Evolutionary conservation across 805 yeast genomes (phyloP).

Genomic region (Saturnispora halmiae): DNA sequence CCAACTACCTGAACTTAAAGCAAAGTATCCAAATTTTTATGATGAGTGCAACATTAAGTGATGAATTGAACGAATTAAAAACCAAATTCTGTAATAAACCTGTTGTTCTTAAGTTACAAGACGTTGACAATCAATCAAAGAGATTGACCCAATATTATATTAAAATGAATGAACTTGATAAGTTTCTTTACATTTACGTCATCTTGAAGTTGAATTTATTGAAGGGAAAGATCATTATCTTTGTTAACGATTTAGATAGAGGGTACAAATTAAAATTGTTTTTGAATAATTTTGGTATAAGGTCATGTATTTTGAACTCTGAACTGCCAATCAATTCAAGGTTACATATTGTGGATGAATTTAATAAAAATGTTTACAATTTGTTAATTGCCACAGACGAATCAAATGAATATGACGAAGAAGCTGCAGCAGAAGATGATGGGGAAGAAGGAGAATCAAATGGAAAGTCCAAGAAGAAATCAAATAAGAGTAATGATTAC

Average conservation of each 20-base stretch:
- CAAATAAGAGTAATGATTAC: constrained; percentile 48
- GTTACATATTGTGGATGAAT: constrained; percentile 90
- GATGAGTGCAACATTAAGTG: constrained; percentile 93
- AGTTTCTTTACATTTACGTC: constrained; percentile 82
- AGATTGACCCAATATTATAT: constrained; percentile 80
- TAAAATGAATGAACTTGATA: constrained; percentile 80
- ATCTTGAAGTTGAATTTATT: constrained; percentile 81
- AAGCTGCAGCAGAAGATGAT: constrained; percentile 21
- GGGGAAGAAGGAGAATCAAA: constrained; percentile 28
- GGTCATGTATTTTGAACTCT: constrained; percentile 78
- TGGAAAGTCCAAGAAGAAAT: constrained; percentile 24
- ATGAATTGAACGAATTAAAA: constrained; percentile 73
- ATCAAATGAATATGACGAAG: constrained; percentile 46
- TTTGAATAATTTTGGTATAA: constrained; percentile 89
- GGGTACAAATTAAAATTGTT: constrained; percentile 88
- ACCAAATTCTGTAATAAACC: constrained; percentile 72
- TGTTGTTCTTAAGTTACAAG: constrained; percentile 73
- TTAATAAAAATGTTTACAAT: constrained; percentile 79
- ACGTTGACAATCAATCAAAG: constrained; percentile 41
- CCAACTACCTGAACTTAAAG: constrained; percentile 55
- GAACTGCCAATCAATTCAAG: constrained; percentile 91
- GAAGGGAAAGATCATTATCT: constrained; percentile 82
- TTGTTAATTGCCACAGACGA: constrained; percentile 94
- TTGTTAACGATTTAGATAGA: constrained; percentile 91
- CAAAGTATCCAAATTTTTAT: constrained; percentile 78